Base-by-base conservation (phyloP, 345 rosid species). In the Salix suchowensis region DNA sequence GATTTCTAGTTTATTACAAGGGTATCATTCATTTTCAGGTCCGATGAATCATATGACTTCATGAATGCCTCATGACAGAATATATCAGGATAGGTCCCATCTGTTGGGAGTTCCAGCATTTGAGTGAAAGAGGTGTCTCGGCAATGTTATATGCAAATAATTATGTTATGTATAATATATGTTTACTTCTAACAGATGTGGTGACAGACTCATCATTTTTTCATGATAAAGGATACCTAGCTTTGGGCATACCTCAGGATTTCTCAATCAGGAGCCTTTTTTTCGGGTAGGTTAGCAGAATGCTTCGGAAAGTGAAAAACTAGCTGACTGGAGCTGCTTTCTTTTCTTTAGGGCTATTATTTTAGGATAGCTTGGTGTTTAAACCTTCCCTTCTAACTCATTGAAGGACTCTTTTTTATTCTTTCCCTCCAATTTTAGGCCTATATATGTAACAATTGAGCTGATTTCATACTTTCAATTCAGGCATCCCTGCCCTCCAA, bases 251-350 rank as follows among this genome's bases (percentile, higher is more conserved):
- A 19, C 65, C 28, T 67, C 60, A 74, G 75, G 83, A 54, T 68
- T 77, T 77, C 39, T 36, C 4, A 21, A 21, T 23, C 36, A 32
- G 46, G 10, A 34, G 65, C 55, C 78, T 65, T 80, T 60, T 80
- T 78, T 48, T 71, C 34, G 48, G 44, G 44, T 40, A 40, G 44
- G 44, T 40, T 40, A 40, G 67, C 58, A 77, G 78, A 78, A 81
- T 80, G 82, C 76, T 78, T n/a, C 70, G 65, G 24, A 74, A 74
- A 70, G 73, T 66, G 72, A 74, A n/a, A 72, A 55, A 68, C 65
- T 76, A 75, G 74, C 58, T 76, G 70, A 54, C n/a, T 6, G 52
- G 58, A 52, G 16, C 50, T 8, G 72, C 11, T 70, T 60, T 44
- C 30, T 64, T 68, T 62, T 62, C 12, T 64, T 30, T 48, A 5